Conservation (phyloP, 768 basidiomycete genomes). For the Leccinellum rugosiceps region DNA sequence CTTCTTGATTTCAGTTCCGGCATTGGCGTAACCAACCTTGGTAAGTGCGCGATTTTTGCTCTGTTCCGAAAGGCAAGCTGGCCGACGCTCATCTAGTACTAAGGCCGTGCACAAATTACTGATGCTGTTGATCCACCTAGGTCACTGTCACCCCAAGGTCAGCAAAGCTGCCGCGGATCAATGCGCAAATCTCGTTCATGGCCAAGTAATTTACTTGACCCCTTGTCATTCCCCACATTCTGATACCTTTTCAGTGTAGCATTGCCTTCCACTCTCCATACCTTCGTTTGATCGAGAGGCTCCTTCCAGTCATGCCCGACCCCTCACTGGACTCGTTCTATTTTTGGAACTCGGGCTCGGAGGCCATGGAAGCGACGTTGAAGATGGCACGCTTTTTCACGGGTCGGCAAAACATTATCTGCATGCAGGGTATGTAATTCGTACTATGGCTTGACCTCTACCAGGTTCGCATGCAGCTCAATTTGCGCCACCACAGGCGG, state of each 20-base stretch:
- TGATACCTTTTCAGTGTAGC: conserved; percentile 60
- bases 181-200: conserved; percentile 75
- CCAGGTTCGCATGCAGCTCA: background rate
- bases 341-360: conserved; percentile 96
- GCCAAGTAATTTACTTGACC: conserved; percentile 48
- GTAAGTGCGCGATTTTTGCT: conserved; percentile 35
- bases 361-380: conserved; percentile 86
- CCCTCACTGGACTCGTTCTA: conserved; percentile 92
- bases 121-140: conserved; percentile 36
- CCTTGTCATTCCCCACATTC: background rate
- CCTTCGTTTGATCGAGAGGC: conserved; percentile 77
- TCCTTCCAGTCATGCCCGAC: conserved; percentile 88
- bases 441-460: background rate
- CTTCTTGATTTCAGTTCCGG: conserved; percentile 86
- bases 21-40: conserved; percentile 84
- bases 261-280: conserved; percentile 87
- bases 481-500: conserved; percentile 42
- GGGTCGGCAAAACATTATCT: conserved; percentile 81
- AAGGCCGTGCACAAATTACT: too few species aligned
- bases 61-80: background rate
- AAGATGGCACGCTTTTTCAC: conserved; percentile 84
- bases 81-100: too few species aligned
- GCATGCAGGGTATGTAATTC: conserved; percentile 69
- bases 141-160: conserved; percentile 85
- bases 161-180: conserved; percentile 89